phyloP scores from a whole-genome alignment of 345 rosid species.

The Citrus sp. region DNA sequence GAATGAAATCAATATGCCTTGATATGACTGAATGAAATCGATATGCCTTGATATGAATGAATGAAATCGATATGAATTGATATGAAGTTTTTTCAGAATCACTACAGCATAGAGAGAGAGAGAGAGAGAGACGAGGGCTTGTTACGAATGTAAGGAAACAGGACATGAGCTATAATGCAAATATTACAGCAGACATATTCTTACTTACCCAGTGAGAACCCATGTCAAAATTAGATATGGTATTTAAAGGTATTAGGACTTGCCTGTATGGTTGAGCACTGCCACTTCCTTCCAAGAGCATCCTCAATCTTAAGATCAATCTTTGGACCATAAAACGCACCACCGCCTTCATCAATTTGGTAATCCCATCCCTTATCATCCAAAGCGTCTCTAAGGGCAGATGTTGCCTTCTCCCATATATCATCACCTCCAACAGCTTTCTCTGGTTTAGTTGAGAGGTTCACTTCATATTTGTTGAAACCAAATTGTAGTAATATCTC shows the following conservation, averaged over 20 bases:
- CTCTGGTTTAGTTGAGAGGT: slow-evolving; percentile 95
- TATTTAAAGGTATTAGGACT: not conserved
- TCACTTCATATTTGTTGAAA: slow-evolving; percentile 75
- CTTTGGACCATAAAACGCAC: slow-evolving; percentile 99
- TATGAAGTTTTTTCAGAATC: not conserved
- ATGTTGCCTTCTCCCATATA: slow-evolving; percentile 90
- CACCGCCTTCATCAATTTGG: slow-evolving; percentile 95
- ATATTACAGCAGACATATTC: not conserved
- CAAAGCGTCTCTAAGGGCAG: slow-evolving; percentile 79
- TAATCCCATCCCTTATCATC: slow-evolving; percentile 91
- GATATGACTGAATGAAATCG: not conserved
- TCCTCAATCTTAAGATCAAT: slow-evolving; percentile 95
- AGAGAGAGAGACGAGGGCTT: no score
- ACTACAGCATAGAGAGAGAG: not conserved
- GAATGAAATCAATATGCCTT: not conserved
- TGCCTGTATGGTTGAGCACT: slow-evolving; percentile 96
- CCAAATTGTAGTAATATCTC: slow-evolving; percentile 81
- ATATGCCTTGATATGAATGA: not conserved
- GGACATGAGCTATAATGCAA: not conserved
- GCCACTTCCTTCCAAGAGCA: slow-evolving; percentile 98
- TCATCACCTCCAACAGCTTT: slow-evolving; percentile 85
- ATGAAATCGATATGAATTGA: not conserved
- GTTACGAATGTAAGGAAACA: not conserved
- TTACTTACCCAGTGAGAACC: not conserved
- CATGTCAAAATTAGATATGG: not conserved